phyloP scores from a whole-genome alignment of 768 basidiomycete species.

The Calocybe indica region DNA sequence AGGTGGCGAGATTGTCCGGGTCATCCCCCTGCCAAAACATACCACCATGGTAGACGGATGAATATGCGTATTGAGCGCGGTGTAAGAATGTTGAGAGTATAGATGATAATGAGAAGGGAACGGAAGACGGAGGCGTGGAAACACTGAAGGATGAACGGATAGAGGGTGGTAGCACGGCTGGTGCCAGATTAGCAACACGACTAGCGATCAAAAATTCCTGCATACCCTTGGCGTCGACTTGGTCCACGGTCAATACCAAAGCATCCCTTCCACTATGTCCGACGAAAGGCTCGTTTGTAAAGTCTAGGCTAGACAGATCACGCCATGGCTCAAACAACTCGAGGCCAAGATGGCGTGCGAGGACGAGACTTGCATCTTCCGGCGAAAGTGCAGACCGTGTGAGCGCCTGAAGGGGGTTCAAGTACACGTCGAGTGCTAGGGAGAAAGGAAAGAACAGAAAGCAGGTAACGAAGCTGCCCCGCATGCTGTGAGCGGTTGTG shows the following conservation, averaged over 20 bases:
- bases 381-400: constrained; percentile 36
- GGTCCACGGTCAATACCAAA: constrained; percentile 51
- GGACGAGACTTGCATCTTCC: constrained; percentile 49
- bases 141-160: constrained; percentile 44
- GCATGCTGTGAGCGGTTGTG: constrained; percentile 15
- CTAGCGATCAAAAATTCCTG: background rate
- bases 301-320: constrained; percentile 24
- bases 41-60: constrained; percentile 41
- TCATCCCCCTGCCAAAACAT: constrained; percentile 21
- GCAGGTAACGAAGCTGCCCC: constrained; percentile 13
- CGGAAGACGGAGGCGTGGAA: constrained; percentile 17
- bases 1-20: constrained; percentile 36
- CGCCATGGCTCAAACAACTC: constrained; percentile 53
- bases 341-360: constrained; percentile 68
- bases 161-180: constrained; percentile 55
- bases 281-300: constrained; percentile 43
- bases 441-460: constrained; percentile 21
- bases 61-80: constrained; percentile 53
- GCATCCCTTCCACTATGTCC: constrained; percentile 46
- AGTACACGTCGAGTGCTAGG: constrained; percentile 52
- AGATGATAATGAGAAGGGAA: constrained; percentile 36
- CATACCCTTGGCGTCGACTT: constrained; percentile 48
- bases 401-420: constrained; percentile 38
- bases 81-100: constrained; percentile 53
- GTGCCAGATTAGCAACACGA: background rate